These are phyloP conservation scores for Clonostachys rhizophaga DNA, from an alignment of 2,329 filamentous ascomycete genomes.

Conservation along the genomic window DNA sequence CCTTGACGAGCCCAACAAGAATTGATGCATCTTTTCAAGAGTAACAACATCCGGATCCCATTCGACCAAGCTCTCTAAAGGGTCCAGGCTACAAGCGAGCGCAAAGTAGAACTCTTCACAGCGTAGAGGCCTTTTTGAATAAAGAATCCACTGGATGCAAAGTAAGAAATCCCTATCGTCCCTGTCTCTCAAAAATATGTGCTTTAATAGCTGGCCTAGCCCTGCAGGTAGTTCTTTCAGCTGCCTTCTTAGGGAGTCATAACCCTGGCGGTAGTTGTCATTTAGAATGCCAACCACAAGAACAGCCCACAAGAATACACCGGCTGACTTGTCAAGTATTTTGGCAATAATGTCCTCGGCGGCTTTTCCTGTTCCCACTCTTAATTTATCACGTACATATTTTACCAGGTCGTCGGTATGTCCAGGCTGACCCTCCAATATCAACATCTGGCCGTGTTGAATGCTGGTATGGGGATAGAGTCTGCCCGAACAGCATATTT, in stretches of 20 bases:
- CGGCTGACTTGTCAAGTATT: conserved; percentile 35
- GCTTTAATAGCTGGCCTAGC: conserved; percentile 41
- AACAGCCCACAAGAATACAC: conserved; percentile 34
- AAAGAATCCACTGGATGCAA: conserved; percentile 48
- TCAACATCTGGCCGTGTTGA: conserved; percentile 5
- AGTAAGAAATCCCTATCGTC: conserved; percentile 31
- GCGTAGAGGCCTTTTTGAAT: conserved; percentile 32
- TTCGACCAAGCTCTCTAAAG: neutral
- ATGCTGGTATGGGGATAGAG: conserved; percentile 37
- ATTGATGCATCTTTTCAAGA: conserved; percentile 15
- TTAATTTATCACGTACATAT: conserved; percentile 6
- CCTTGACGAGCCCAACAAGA: conserved; percentile 37
- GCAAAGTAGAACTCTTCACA: conserved; percentile 34
- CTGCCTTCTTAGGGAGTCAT: conserved; percentile 11
- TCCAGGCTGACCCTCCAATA: conserved; percentile 15
- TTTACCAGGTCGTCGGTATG: conserved; percentile 15
- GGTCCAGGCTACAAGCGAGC: neutral
- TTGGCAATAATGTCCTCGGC: conserved; percentile 12
- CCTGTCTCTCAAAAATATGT: conserved; percentile 43
- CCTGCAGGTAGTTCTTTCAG: conserved; percentile 26
- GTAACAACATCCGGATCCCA: conserved; percentile 7
- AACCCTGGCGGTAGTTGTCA: conserved; percentile 16
- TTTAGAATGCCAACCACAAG: conserved; percentile 30
- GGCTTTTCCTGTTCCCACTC: too few relatives aligned
- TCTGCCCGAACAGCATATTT: conserved; percentile 37